These are phyloP conservation scores for Emergomyces africanus DNA, from an alignment of 2,329 filamentous ascomycete species.

Conservation along the genomic window DNA sequence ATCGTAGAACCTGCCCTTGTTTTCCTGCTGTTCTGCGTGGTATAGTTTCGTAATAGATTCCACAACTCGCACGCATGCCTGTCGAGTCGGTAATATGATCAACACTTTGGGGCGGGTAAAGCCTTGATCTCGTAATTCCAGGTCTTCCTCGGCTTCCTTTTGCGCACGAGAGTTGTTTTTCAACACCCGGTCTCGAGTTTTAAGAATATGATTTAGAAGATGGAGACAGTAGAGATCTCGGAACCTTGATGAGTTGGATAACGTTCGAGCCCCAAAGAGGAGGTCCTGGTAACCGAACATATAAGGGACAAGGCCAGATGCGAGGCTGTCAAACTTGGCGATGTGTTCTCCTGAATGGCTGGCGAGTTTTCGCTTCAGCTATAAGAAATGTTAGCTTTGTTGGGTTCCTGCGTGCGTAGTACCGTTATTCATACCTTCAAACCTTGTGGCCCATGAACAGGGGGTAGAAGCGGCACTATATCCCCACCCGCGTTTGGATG, in stretches of 20 bases:
- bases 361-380: constrained; percentile 59
- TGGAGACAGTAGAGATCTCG: constrained; percentile 68
- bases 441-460: constrained; percentile 20
- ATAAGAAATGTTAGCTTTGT: constrained; percentile 22
- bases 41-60: constrained; percentile 64
- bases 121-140: constrained; percentile 80
- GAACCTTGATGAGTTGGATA: constrained; percentile 54
- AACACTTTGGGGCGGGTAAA: constrained; percentile 92
- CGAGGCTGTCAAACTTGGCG: constrained; percentile 46
- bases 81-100: constrained; percentile 76
- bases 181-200: constrained; percentile 79
- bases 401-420: background rate
- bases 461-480: constrained; percentile 16
- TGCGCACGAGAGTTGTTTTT: constrained; percentile 79
- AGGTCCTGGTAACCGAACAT: constrained; percentile 77
- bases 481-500: constrained; percentile 19
- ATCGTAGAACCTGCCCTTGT: constrained; percentile 83
- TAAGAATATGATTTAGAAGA: constrained; percentile 82
- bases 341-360: constrained; percentile 42
- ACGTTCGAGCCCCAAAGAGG: constrained; percentile 59
- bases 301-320: constrained; percentile 54
- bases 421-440: constrained; percentile 21
- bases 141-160: constrained; percentile 51
- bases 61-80: constrained; percentile 68
- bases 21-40: constrained; percentile 83